phyloP scores from a whole-genome alignment of 2,329 filamentous ascomycete species.

The Lachnellula willkommii region DNA sequence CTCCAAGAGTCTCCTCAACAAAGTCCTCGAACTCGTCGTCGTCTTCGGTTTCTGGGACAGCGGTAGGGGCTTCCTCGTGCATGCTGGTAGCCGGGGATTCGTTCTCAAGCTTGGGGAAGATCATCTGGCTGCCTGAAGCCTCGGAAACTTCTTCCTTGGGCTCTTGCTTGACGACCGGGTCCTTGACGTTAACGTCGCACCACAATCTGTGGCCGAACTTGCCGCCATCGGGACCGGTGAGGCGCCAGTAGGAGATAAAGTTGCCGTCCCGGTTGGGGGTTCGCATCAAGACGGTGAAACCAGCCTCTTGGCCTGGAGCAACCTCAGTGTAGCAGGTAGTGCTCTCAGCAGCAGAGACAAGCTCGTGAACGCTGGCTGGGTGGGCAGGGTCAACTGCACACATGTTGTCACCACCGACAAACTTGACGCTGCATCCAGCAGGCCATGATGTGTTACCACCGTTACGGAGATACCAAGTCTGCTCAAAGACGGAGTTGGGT shows the following conservation, averaged over 20 bases:
- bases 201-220: conserved; percentile 92
- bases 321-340: conserved; percentile 67
- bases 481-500: conserved; percentile 71
- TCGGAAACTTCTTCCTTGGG: conserved; percentile 31
- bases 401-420: conserved; percentile 94
- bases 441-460: conserved; percentile 77
- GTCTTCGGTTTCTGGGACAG: conserved; percentile 43
- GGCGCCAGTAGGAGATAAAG: conserved; percentile 91
- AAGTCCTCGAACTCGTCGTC: conserved; percentile 43
- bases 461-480: conserved; percentile 90
- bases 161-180: conserved; percentile 32
- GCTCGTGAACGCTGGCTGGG: conserved; percentile 70
- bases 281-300: conserved; percentile 81
- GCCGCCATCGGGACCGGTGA: conserved; percentile 72
- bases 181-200: conserved; percentile 78
- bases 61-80: conserved; percentile 54
- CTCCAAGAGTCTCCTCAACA: conserved; percentile 53
- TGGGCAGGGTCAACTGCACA: conserved; percentile 77
- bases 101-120: conserved; percentile 94
- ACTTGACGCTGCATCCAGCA: conserved; percentile 81
- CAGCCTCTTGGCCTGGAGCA: conserved; percentile 65
- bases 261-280: conserved; percentile 72
- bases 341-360: conserved; percentile 75
- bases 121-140: conserved; percentile 64
- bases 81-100: conserved; percentile 80